These are phyloP conservation scores for Globisporangium polare DNA, from an alignment of 352 stramenopile genomes.

Conservation along the genomic window DNA sequence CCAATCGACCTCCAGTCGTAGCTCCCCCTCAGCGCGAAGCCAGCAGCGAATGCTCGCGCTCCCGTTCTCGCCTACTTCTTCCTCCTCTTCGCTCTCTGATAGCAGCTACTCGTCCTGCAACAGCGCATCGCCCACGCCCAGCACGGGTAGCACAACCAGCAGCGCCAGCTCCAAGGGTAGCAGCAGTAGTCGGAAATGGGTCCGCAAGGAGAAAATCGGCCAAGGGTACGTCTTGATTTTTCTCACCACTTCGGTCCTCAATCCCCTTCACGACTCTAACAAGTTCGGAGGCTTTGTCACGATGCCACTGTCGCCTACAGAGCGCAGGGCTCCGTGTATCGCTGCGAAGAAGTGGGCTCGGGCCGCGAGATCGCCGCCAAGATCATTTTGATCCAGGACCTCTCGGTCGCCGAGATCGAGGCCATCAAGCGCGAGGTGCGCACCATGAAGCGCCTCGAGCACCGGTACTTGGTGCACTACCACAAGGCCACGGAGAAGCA, in stretches of 20 bases:
- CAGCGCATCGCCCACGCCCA: constrained; percentile 19
- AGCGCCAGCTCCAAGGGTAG: constrained; percentile 4
- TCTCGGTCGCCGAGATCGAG: constrained; percentile 45
- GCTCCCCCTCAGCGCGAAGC: neutral
- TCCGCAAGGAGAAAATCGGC: constrained; percentile 78
- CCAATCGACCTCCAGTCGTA: neutral
- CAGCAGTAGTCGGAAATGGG: constrained; percentile 31
- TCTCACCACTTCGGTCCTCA: neutral
- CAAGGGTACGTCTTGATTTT: constrained; percentile 41
- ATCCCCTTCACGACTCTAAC: neutral
- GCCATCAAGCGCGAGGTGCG: constrained; percentile 62
- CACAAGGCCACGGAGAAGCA: constrained; percentile 60
- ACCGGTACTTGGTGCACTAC: constrained; percentile 64
- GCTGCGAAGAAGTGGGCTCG: constrained; percentile 51
- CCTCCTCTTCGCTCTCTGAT: constrained; percentile 28
- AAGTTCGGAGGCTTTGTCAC: constrained; percentile 2
- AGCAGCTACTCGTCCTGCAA: constrained; percentile 19
- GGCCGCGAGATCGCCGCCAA: constrained; percentile 61
- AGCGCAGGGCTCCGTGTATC: constrained; percentile 71
- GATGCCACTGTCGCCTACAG: neutral
- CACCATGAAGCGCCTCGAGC: constrained; percentile 59
- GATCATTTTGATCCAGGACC: constrained; percentile 55
- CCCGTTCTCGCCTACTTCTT: constrained; percentile 20
- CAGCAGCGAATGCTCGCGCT: constrained; percentile 11
- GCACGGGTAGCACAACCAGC: too few relatives aligned